These are phyloP conservation scores for Pseudogymnoascus sp. DNA, from an alignment of 2,329 filamentous ascomycete genomes.

Conservation along the genomic window DNA sequence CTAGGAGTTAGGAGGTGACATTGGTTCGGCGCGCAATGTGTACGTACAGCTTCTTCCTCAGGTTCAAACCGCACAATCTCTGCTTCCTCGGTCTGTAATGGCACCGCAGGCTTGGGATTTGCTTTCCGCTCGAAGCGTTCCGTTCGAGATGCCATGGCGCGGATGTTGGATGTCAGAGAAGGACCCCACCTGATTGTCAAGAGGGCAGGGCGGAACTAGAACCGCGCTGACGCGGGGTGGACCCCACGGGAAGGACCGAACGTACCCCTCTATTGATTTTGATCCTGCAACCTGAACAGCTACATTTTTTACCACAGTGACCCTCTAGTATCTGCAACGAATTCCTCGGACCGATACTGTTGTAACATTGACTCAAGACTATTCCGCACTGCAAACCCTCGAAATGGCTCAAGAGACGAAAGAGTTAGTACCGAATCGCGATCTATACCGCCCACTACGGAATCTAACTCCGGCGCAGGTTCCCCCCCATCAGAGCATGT, in stretches of 20 bases:
- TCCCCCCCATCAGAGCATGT: slow-evolving; percentile 77
- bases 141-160: slow-evolving; percentile 25
- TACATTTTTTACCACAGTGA: not conserved
- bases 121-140: slow-evolving; percentile 27
- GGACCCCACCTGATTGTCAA: not conserved
- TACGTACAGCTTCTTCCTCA: slow-evolving; percentile 35
- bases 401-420: slow-evolving; percentile 4
- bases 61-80: slow-evolving; percentile 31
- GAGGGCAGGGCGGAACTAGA: not conserved
- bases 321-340: not conserved
- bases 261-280: slow-evolving; percentile 1
- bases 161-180: not conserved
- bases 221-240: not conserved
- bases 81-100: slow-evolving; percentile 16
- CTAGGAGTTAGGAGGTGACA: not conserved
- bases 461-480: slow-evolving; percentile 37
- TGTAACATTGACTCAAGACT: not conserved
- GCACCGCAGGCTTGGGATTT: slow-evolving; percentile 12
- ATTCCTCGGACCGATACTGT: not conserved
- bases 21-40: not conserved
- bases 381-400: not conserved
- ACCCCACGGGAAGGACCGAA: not conserved
- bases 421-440: slow-evolving; percentile 5
- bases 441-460: not conserved
- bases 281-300: not conserved